Base-by-base conservation (phyloP, 2,329 filamentous ascomycete species). In the Sporothrix brasiliensis region DNA sequence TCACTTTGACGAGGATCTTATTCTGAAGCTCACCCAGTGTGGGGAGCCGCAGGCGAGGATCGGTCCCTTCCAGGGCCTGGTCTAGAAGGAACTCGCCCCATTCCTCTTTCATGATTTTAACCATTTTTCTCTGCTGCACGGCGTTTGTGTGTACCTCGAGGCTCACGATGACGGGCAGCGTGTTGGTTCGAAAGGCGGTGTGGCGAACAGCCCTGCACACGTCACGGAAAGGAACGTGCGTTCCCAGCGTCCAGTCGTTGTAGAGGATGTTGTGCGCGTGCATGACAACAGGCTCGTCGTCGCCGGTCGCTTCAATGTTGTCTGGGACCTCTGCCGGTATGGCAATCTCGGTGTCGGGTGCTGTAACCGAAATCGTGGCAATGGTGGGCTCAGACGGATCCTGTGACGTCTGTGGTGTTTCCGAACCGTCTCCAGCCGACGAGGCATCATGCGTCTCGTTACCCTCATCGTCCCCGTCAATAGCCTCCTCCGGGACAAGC, bases 51-150 rank as follows among this genome's bases (percentile, higher is more conserved):
- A 86, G 82, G 16, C 79, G 81, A 0, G 88, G 83, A 77, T 87
- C 78, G 74, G 82, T 81, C 75, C 83, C 80, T 7, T 85, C 83
- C 24, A 81, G 84, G 50, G 81, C 81, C 68, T 81, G 76, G 27
- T 92, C 89, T 13, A 97, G 83, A 6, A 98, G 83, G 75, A 91
- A 81, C 0, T 87, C 89, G 53, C 86, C 87, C 93, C 94, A 99
- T 73, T 92, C 91, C 74, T 97, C 89, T 74, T 89, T 89, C 91
- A 99, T 97, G 73, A 98, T 97, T 70, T 92, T 87, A 13, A 97
- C 94, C 92, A 98, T 97, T 67, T 91, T 86, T 73, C 93, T 89
- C 79, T 99, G 95, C 79, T 98, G 94, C 68, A 92, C 88, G 1
- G 86, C 82, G 72, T 90, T 88, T 16, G 93, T 91, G 79, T 98